Evolutionary conservation across 176 grass and related monocot genomes (phyloP), one percentile per base, ranked within the genome.

Genomic region (Carex pumila): DNA sequence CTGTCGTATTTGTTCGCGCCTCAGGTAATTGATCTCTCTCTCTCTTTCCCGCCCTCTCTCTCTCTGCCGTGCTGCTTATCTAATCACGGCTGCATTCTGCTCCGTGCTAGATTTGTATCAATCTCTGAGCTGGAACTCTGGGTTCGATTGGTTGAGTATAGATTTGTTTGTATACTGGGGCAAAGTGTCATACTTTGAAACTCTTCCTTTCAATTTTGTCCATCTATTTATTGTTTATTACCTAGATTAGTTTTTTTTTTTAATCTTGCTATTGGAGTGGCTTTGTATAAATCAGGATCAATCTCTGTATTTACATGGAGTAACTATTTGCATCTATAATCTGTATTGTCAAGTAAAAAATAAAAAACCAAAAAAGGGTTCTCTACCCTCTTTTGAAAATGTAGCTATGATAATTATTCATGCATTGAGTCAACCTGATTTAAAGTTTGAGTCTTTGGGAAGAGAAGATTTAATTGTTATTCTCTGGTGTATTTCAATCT

Each of bases 1-100:
- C 17, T 59, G 17, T 18, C 17, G 36, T 52, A 37, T 15, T 11
- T 31, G 7, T 53, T 32, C n/a, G 22, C 3, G 21, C 64, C 12
- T 81, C 18, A 14, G 79, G 79, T 81, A 62, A 41, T 61, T 81
- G 58, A 63, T 83, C 80, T 43, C 59, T 45, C 61, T 63, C 34
- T 81, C n/a, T 82, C 29, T 61, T 25, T 25, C 25, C 25, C 25
- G 25, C 25, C 25, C 79, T 52, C 57, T 81, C 57, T 47, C 34
- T 81, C n/a, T 82, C 29, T 61, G 49, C 30, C 4, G n/a, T 78
- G 45, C 15, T 77, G 18, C 31, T 57, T 79, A 62, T 81, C 56
- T 37, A 12, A 61, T 80, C 32, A n/a, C 56, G n/a, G 37, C n/a
- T 82, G 43, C 80, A 82, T 65, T 65, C 63, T 74, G 21, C 67